Evolutionary conservation across 108 stramenopile species (phyloP), one percentile per base, ranked within the genome.

Genomic region (Seminavis robusta): DNA sequence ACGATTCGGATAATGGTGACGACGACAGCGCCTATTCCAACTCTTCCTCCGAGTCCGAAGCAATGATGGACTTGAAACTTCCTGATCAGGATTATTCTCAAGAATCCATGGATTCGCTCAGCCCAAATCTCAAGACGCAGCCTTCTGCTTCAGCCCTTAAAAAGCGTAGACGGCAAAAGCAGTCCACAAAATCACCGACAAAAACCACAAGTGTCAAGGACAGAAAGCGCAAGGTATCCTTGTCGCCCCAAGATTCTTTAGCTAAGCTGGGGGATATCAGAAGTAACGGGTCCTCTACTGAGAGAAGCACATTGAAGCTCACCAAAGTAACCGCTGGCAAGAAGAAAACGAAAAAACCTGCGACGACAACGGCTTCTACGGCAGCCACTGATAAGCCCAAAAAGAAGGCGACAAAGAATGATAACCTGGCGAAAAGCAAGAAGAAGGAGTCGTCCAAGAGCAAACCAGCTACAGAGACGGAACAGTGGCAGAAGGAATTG

Each of bases 211-310:
- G n/a, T n/a, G n/a, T n/a, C n/a, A n/a, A n/a, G n/a, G n/a, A n/a
- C n/a, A n/a, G n/a, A n/a, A 67, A 58, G 20, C 65, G 65, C 25
- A 67, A 58, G 28, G 56, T 67, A 1, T 67, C 65, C 6, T 17
- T 67, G 7, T 67, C 65, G 33, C 65, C 65, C 1, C 20, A 17
- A 1, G 64, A 65, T 31, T 49, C 54, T 0, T 38, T 65, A 0
- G 64, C 64, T 5, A 49, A 10, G 31, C 23, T 44, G 20, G 17
- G 2, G n/a, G 0, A 21, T 44, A 44, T 44, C 43, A 21, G 9
- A 44, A 8, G 16, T 8, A 1, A 16, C 17, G 15, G 21, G 0
- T 0, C 0, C 43, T 20, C 15, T 21, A 44, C 19, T 7, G 21
- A 44, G 17, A n/a, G 15, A 16, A 16, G 15, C n/a, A 16, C 0